Conservation (phyloP, 164 flowering plant species). For the Sedum album region DNA sequence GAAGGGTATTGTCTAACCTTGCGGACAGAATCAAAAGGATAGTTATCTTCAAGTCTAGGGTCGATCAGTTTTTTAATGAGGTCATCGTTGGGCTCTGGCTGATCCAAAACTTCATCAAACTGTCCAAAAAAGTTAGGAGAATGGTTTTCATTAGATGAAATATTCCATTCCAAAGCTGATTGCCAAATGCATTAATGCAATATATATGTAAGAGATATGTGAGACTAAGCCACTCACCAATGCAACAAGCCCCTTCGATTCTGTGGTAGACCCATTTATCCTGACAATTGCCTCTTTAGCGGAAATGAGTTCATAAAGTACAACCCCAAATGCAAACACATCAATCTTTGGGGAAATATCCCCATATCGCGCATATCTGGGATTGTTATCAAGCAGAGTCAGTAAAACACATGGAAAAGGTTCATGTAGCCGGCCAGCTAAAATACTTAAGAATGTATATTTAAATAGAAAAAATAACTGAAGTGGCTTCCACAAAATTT, state of each 20-base stretch:
- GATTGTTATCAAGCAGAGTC: constrained; percentile 9
- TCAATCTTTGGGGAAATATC: constrained; percentile 80
- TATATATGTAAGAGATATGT: not conserved
- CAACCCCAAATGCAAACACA: constrained; percentile 97
- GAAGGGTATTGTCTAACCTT: constrained; percentile 37
- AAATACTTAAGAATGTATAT: not conserved
- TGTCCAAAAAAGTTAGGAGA: constrained; percentile 18
- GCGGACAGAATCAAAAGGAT: constrained; percentile 56
- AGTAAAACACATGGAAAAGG: not conserved
- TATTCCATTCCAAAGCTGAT: too few relatives aligned
- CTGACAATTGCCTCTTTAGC: constrained; percentile 77
- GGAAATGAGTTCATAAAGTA: constrained; percentile 76
- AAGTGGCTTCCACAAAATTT: not conserved
- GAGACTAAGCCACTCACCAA: constrained; percentile 38
- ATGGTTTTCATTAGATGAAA: too few relatives aligned
- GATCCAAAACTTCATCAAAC: constrained; percentile 63
- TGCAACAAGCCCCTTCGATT: constrained; percentile 67
- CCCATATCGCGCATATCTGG: constrained; percentile 83
- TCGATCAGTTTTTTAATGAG: constrained; percentile 56
- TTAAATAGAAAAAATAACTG: not conserved
- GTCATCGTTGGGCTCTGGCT: constrained; percentile 42
- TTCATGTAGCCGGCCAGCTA: not conserved
- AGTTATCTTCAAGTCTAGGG: constrained; percentile 60
- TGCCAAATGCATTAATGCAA: not conserved
- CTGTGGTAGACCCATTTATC: constrained; percentile 31